phyloP scores from a whole-genome alignment of 257 asterid species.

The Lithospermum erythrorhizon region DNA sequence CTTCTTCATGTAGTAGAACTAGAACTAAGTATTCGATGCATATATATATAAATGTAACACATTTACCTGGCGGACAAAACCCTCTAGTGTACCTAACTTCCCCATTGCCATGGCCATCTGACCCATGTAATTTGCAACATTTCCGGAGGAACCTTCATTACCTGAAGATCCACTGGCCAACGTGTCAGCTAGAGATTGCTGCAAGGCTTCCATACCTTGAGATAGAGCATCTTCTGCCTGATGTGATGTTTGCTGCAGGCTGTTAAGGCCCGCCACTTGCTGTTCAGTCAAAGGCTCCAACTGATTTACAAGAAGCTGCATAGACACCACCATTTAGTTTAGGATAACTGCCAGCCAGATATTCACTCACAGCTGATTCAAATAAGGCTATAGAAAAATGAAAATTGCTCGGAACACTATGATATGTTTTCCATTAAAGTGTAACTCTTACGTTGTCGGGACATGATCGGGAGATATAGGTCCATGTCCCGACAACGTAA shows the following conservation, averaged over 20 bases:
- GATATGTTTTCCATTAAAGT: too few species aligned
- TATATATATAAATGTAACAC: background rate
- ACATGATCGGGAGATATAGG: too few species aligned
- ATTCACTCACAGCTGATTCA: background rate
- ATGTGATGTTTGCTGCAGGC: conserved; percentile 64
- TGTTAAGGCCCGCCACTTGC: conserved; percentile 53
- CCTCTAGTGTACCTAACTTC: conserved; percentile 80
- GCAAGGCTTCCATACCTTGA: conserved; percentile 90
- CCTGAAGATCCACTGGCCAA: conserved; percentile 58
- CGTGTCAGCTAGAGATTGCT: conserved; percentile 83
- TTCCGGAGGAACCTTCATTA: conserved; percentile 58
- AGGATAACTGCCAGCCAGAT: background rate
- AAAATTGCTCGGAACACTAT: too few species aligned
- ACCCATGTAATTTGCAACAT: conserved; percentile 93
- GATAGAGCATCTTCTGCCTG: conserved; percentile 98
- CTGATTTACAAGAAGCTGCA: conserved; percentile 71
- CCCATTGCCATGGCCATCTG: conserved; percentile 99
- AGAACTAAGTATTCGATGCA: too few species aligned
- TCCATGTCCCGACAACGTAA: too few species aligned
- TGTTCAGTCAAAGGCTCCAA: conserved; percentile 91
- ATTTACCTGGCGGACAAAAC: conserved; percentile 70
- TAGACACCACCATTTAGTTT: conserved; percentile 2
- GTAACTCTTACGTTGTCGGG: too few species aligned
- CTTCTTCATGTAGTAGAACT: too few species aligned
- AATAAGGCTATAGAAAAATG: background rate